Conservation (phyloP, 2,329 filamentous ascomycete genomes). For the Didymella lethalis region DNA sequence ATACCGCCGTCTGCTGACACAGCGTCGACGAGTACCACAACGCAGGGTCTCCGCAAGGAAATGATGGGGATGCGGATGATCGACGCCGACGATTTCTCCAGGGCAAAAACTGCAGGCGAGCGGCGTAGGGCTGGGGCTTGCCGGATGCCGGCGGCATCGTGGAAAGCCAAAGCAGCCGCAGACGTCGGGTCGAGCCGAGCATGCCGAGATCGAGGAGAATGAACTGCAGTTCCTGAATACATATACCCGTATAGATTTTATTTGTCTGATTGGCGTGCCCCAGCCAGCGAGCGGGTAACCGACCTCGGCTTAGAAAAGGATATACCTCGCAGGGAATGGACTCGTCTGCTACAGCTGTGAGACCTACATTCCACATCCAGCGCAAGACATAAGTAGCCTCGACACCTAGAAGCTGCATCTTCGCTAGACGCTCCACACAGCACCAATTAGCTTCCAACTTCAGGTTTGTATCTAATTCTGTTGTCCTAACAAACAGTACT, state of each 20-base stretch:
- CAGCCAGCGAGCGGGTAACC: conserved; percentile 52
- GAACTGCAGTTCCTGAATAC: background rate
- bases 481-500: conserved; percentile 25
- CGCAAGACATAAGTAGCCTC: conserved; percentile 33
- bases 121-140: conserved; percentile 13
- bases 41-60: conserved; percentile 12
- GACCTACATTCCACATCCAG: conserved; percentile 44
- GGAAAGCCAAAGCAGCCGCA: conserved; percentile 9
- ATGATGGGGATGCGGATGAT: conserved; percentile 20
- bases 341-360: conserved; percentile 47
- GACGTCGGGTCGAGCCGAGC: conserved; percentile 15
- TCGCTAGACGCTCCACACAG: conserved; percentile 34
- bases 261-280: conserved; percentile 55
- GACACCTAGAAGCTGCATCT: conserved; percentile 43
- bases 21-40: background rate
- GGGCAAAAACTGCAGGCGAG: conserved; percentile 12
- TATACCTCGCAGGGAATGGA: conserved; percentile 48
- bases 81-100: conserved; percentile 15
- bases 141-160: conserved; percentile 6
- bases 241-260: conserved; percentile 2
- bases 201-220: conserved; percentile 3
- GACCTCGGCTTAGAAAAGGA: conserved; percentile 29
- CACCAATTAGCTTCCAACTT: conserved; percentile 18
- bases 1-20: background rate
- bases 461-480: conserved; percentile 25